These are phyloP conservation scores for Mycena amicta DNA, from an alignment of 768 basidiomycete species.

Conservation along the genomic window DNA sequence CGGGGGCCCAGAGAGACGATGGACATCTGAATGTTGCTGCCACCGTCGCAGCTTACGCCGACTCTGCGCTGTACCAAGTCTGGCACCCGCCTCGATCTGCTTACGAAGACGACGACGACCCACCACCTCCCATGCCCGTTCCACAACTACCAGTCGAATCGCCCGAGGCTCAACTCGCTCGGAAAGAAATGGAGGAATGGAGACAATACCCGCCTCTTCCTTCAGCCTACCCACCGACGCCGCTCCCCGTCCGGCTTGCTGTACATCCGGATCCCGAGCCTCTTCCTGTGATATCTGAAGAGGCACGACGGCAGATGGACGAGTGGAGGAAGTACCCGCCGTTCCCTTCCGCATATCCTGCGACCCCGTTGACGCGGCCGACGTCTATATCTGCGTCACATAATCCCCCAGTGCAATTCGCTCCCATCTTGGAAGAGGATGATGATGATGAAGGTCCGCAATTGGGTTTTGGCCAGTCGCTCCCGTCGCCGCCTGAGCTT, in stretches of 20 bases:
- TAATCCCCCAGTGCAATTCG: conserved; percentile 26
- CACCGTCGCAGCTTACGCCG: background rate
- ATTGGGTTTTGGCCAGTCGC: conserved; percentile 69
- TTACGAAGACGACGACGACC: conserved; percentile 36
- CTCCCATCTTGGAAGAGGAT: conserved; percentile 44
- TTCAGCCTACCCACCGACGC: conserved; percentile 76
- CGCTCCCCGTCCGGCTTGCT: conserved; percentile 43
- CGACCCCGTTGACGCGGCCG: background rate
- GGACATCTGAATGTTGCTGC: background rate
- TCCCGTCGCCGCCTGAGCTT: conserved; percentile 65
- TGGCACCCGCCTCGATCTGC: conserved; percentile 64
- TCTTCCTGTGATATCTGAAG: background rate
- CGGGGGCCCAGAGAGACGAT: background rate
- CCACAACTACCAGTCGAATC: conserved; percentile 9
- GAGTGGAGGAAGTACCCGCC: background rate
- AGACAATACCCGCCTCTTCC: conserved; percentile 74
- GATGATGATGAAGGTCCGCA: background rate
- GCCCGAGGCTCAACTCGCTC: conserved; percentile 15
- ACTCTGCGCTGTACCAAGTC: conserved; percentile 49
- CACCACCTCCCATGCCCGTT: conserved; percentile 17
- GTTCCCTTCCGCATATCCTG: background rate
- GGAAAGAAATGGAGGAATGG: conserved; percentile 63
- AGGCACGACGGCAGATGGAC: background rate
- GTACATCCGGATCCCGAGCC: background rate
- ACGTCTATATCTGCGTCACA: background rate